These are phyloP conservation scores for Ceratobasidium theobromae DNA, from an alignment of 1,284 basidiomycete genomes.

Conservation along the genomic window DNA sequence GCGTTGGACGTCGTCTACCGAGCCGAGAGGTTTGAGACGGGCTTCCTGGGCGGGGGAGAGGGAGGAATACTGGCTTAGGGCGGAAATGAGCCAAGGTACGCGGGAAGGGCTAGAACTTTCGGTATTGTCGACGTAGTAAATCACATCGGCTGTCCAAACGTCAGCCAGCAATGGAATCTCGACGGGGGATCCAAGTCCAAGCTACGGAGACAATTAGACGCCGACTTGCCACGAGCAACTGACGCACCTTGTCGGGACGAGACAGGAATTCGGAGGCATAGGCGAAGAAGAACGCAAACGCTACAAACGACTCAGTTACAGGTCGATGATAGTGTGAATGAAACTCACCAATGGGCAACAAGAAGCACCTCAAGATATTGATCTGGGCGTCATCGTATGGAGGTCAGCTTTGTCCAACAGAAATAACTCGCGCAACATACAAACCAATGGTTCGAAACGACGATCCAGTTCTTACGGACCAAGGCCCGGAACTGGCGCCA, in stretches of 20 bases:
- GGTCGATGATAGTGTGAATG: constrained; percentile 31
- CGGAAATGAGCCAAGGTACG: constrained; percentile 58
- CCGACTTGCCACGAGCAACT: constrained; percentile 27
- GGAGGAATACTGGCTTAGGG: constrained; percentile 48
- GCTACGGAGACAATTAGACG: constrained; percentile 46
- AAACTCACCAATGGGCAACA: constrained; percentile 57
- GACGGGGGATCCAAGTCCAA: constrained; percentile 61
- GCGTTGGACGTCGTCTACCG: constrained; percentile 52
- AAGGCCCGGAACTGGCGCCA: constrained; percentile 64
- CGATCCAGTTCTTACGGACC: constrained; percentile 73
- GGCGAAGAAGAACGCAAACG: constrained; percentile 30
- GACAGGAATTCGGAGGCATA: constrained; percentile 57
- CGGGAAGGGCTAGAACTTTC: constrained; percentile 53
- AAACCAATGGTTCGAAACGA: constrained; percentile 61
- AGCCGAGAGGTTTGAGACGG: constrained; percentile 53
- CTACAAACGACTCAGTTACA: constrained; percentile 35
- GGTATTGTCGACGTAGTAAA: constrained; percentile 67
- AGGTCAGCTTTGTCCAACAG: constrained; percentile 34
- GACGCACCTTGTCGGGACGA: constrained; percentile 57
- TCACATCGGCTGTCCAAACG: constrained; percentile 55
- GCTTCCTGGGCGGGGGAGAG: constrained; percentile 51
- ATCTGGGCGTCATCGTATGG: constrained; percentile 47
- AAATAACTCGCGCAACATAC: constrained; percentile 47
- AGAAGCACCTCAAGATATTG: constrained; percentile 65
- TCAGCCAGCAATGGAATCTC: constrained; percentile 54